Conservation (phyloP, 164 flowering plant species). For the Tetrastigma voinierianum region DNA sequence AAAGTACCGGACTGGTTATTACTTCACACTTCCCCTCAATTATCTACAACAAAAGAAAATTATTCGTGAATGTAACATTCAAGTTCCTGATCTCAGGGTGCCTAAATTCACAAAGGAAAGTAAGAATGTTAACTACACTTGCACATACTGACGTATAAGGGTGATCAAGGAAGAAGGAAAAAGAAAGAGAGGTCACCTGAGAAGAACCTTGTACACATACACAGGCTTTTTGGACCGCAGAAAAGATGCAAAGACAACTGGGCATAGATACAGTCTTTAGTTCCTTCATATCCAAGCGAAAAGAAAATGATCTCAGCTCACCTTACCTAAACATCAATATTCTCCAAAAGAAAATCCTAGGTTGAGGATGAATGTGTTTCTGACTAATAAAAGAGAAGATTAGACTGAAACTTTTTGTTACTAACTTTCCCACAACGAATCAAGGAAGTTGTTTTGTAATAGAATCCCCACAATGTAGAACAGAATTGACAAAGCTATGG, state of each 20-base stretch:
- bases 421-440: too few relatives aligned
- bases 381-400: background rate
- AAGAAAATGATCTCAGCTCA: background rate
- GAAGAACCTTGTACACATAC: conserved; percentile 88
- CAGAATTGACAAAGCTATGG: background rate
- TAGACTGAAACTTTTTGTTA: background rate
- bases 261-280: conserved; percentile 67
- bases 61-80: background rate
- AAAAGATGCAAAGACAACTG: conserved; percentile 84
- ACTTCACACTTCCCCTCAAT: conserved; percentile 58
- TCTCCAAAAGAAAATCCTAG: background rate
- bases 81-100: too few relatives aligned
- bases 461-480: background rate
- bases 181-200: conserved; percentile 68
- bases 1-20: conserved; percentile 45
- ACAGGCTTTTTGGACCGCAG: conserved; percentile 94
- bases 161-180: too few relatives aligned
- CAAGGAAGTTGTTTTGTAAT: too few relatives aligned
- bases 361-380: background rate
- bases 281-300: conserved; percentile 47
- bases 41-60: conserved; percentile 60
- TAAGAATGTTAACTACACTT: background rate
- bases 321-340: background rate
- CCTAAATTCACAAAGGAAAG: background rate
- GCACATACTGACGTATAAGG: too few relatives aligned